Base-by-base conservation (phyloP, 2,329 filamentous ascomycete genomes). In the Venturia nashicola region DNA sequence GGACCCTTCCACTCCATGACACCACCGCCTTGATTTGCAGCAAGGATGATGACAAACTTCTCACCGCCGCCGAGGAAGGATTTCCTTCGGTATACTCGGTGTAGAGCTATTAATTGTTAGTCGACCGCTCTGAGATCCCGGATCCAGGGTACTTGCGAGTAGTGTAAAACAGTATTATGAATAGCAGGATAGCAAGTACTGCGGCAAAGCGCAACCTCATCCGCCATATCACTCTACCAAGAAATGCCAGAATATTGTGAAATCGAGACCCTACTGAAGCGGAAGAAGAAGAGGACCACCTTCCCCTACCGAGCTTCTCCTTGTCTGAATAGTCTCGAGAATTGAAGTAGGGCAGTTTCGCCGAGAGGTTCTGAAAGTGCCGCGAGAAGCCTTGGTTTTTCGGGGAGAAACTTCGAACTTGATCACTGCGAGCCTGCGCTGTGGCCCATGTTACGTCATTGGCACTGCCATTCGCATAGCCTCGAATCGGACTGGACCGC, bases 1-100 rank as follows among this genome's bases (percentile, higher is more conserved):
- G 93, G 89, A 0, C 93, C 93, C 76, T 99, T 99, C 93, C 91
- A 97, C 72, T 97, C 93, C 91, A 97, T 97, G 8, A 99, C 94
- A 70, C 94, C 94, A 65, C 94, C 94, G 60, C 94, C 94, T 67
- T 96, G 84, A 72, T 99, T 99, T 64, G 94, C 92, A 32, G 89
- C 92, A 23, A 97, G 80, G 67, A 99, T 91, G 63, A 99, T 88
- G 68, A 99, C 94, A 72, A 89, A 92, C 71, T 96, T 97, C 72
- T 87, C 86, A 23, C 94, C 94, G 60, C 90, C 90, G 61, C 93
- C 92, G 3, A 95, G 80, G 76, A 82, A 82, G 43, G 86, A 78
- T 59, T 87, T 82, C 76, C 89, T 83, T 70, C 91, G 85, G 79
- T 90, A 96, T 66, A 76, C 72, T 67, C 80, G 78, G 64, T 81